These are phyloP conservation scores for Aspergillus sp. DNA, from an alignment of 2,329 filamentous ascomycete species.

Conservation along the genomic window DNA sequence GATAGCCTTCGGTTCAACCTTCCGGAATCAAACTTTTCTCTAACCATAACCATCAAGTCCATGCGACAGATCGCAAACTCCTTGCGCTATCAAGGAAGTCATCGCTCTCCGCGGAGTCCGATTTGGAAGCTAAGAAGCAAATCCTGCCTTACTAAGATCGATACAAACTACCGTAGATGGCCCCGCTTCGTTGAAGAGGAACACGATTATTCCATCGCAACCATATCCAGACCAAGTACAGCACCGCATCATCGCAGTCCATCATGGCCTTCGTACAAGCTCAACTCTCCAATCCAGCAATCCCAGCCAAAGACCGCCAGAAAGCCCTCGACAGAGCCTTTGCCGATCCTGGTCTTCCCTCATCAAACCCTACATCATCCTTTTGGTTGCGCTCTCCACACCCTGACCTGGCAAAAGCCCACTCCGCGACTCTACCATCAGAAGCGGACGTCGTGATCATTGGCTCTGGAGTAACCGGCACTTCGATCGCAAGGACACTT, in stretches of 20 bases:
- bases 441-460: constrained; percentile 33
- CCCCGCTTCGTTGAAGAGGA: neutral
- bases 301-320: constrained; percentile 24
- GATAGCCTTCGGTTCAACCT: neutral
- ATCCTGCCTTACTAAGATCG: neutral
- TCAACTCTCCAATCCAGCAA: constrained; percentile 19
- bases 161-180: neutral
- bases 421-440: constrained; percentile 23
- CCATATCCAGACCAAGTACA: neutral
- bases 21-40: neutral
- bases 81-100: neutral
- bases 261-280: constrained; percentile 28
- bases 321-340: constrained; percentile 26
- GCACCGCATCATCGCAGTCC: neutral
- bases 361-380: constrained; percentile 32
- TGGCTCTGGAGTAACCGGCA: constrained; percentile 33
- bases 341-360: constrained; percentile 30
- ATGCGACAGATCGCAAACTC: neutral
- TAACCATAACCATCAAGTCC: neutral
- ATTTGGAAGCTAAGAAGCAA: neutral
- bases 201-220: neutral
- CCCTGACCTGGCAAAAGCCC: constrained; percentile 21
- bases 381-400: constrained; percentile 35
- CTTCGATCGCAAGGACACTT: constrained; percentile 28
- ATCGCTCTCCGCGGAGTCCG: neutral